Base-by-base conservation (phyloP, 2,329 filamentous ascomycete species). In the Scedosporium minutisporum region DNA sequence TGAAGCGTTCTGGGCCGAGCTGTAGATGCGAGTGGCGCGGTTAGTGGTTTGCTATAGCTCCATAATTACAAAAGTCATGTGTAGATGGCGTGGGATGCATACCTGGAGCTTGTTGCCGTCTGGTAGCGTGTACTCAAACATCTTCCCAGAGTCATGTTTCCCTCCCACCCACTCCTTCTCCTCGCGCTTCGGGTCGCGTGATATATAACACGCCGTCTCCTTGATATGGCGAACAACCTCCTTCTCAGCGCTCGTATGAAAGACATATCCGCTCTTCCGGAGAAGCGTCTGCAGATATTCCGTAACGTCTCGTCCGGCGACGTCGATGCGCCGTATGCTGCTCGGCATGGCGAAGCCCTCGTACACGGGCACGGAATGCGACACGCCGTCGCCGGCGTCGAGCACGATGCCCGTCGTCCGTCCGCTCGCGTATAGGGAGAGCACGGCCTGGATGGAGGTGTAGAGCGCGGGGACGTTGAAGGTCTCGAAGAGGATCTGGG, bases 171-270 rank as follows among this genome's bases (percentile, higher is more conserved):
- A 99, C 66, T 97, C 95, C 77, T 96, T 96, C 78, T 99, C 95
- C 75, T 99, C 95, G 69, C 90, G 92, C 72, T 89, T 88, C 6
- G 95, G 93, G 74, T 97, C 93, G 61, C 90, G 78, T 25, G 95
- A 92, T 46, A 99, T 89, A 73, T 97, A 99, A 63, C 90, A 89
- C 58, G 91, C 88, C 71, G 90, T 90, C 81, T 99, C 95, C 79
- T 99, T 99, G 78, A 99, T 97, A 75, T 91, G 83, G 67, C 93
- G 86, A 63, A 99, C 95, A n/a, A 97, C 92, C 77, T 99, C 95
- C 79, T 99, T 99, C 81, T 99, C 95, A 12, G 95, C 95, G 73
- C 92, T 97, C 18, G 95, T 99, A 77, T 97, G 93, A 74, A 99
- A 96, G 18, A 97, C 86, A 72, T 95, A 91, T 59, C 95, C 95